phyloP scores from a whole-genome alignment of 805 yeast genomes.

The Wickerhamomyces canadensis region DNA sequence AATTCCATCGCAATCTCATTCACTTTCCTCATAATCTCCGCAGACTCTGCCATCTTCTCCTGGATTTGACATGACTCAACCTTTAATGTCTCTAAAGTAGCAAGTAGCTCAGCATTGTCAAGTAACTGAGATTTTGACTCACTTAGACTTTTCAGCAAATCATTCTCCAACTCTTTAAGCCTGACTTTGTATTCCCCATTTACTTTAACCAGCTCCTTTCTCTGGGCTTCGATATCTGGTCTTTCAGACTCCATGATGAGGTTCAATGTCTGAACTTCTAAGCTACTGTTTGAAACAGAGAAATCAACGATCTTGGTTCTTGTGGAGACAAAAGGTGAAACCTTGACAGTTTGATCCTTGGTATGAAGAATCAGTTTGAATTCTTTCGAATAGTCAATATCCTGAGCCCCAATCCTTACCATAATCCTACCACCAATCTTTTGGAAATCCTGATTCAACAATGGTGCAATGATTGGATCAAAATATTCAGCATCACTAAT shows the following conservation, averaged over 20 bases:
- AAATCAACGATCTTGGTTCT: slow-evolving; percentile 65
- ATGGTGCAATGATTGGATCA: slow-evolving; percentile 66
- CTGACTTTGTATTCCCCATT: slow-evolving; percentile 55
- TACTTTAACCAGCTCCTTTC: slow-evolving; percentile 46
- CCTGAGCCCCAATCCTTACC: slow-evolving; percentile 54
- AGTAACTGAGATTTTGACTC: slow-evolving; percentile 55
- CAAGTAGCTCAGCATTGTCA: slow-evolving; percentile 57
- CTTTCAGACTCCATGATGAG: slow-evolving; percentile 44
- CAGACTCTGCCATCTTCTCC: slow-evolving; percentile 48
- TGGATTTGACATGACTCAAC: slow-evolving; percentile 51
- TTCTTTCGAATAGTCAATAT: slow-evolving; percentile 59
- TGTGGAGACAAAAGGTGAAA: slow-evolving; percentile 54
- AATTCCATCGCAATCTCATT: slow-evolving; percentile 43
- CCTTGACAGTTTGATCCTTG: slow-evolving; percentile 40
- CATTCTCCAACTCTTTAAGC: slow-evolving; percentile 51
- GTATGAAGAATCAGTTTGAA: slow-evolving; percentile 62
- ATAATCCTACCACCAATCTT: slow-evolving; percentile 66
- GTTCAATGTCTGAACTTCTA: slow-evolving; percentile 60
- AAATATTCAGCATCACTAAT: slow-evolving; percentile 75
- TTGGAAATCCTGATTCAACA: slow-evolving; percentile 56
- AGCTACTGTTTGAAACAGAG: slow-evolving; percentile 60
- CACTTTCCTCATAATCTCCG: slow-evolving; percentile 47
- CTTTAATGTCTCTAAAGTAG: slow-evolving; percentile 61
- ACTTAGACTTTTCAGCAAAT: slow-evolving; percentile 52
- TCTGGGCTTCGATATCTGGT: slow-evolving; percentile 63